phyloP scores from a whole-genome alignment of 768 basidiomycete genomes.

The Mycena crocata region DNA sequence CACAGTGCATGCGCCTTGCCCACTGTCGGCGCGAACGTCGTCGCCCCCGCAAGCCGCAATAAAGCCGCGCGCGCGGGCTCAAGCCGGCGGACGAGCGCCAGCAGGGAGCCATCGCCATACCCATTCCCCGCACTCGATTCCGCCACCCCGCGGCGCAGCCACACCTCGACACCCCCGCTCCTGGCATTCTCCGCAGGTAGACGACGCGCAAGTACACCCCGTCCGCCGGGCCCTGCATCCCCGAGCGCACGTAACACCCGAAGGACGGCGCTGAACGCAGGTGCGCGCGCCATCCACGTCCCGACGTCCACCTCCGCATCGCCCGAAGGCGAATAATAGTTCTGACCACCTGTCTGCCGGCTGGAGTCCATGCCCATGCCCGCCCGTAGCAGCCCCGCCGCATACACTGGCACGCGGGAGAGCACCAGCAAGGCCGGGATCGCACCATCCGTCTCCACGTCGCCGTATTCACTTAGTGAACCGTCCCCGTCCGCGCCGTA shows the following conservation, averaged over 20 bases:
- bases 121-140: too few species aligned
- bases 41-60: constrained; percentile 42
- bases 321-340: too few species aligned
- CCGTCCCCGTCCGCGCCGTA: too few species aligned
- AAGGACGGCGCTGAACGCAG: constrained; percentile 30
- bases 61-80: constrained; percentile 45
- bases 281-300: constrained; percentile 31
- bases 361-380: not conserved
- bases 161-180: not conserved
- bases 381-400: constrained; percentile 15
- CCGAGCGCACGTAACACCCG: constrained; percentile 21
- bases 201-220: not conserved
- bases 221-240: not conserved
- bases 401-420: constrained; percentile 25
- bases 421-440: constrained; percentile 10
- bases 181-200: too few species aligned
- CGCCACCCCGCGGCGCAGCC: not conserved
- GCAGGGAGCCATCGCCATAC: too few species aligned
- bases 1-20: constrained; percentile 52
- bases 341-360: too few species aligned
- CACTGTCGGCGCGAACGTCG: constrained; percentile 49
- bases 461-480: not conserved
- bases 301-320: constrained; percentile 25
- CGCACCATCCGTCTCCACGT: not conserved
- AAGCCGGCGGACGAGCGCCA: constrained; percentile 27